Evolutionary conservation across 345 rosid genomes (phyloP).

Genomic region (Salix viminalis): DNA sequence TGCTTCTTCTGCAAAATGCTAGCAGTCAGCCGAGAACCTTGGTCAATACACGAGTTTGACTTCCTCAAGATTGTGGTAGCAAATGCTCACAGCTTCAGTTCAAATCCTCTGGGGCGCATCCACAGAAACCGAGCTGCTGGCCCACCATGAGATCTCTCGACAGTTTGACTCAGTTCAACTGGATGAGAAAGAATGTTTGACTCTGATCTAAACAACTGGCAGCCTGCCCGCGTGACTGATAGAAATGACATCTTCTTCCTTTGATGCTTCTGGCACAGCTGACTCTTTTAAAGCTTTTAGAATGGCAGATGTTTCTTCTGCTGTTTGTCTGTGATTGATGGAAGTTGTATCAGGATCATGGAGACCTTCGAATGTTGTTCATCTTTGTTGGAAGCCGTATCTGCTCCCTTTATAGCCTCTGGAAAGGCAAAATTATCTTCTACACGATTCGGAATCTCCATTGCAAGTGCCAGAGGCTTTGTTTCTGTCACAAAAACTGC

Average conservation of each 20-base stretch:
- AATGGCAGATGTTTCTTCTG: slow-evolving; percentile 4
- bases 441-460: slow-evolving; percentile 27
- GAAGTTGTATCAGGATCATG: slow-evolving; percentile 19
- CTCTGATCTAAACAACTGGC: slow-evolving; percentile 66
- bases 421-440: slow-evolving; percentile 32
- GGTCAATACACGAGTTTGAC: slow-evolving; percentile 80
- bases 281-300: not conserved
- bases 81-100: slow-evolving; percentile 59
- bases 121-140: slow-evolving; percentile 81
- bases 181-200: slow-evolving; percentile 56
- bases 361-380: slow-evolving; percentile 12
- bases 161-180: slow-evolving; percentile 66
- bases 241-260: slow-evolving; percentile 51
- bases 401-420: slow-evolving; percentile 33
- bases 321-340: slow-evolving; percentile 19
- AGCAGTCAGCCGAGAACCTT: slow-evolving; percentile 80
- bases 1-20: slow-evolving; percentile 73
- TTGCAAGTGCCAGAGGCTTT: slow-evolving; percentile 38
- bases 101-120: slow-evolving; percentile 88
- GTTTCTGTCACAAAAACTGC: slow-evolving; percentile 41
- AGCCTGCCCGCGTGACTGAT: slow-evolving; percentile 52
- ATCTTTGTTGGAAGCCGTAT: slow-evolving; percentile 5
- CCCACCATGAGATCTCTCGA: slow-evolving; percentile 62
- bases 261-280: slow-evolving; percentile 24
- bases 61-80: slow-evolving; percentile 79